phyloP scores from a whole-genome alignment of 345 rosid genomes.

The Arabidopsis suecica region DNA sequence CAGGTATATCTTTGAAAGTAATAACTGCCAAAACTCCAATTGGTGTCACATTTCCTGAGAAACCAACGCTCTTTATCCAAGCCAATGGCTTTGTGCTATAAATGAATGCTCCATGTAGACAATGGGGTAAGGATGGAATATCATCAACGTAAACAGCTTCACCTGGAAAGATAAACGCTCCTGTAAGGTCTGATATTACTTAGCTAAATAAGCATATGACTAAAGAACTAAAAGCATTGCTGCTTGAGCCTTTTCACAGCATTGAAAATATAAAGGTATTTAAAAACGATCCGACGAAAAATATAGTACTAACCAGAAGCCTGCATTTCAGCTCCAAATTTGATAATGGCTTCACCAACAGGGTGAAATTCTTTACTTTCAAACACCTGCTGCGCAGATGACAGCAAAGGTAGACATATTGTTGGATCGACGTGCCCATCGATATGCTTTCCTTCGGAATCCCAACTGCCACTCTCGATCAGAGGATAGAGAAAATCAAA shows the following conservation, averaged over 20 bases:
- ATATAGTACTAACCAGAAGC: constrained; percentile 73
- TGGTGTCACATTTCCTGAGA: constrained; percentile 49
- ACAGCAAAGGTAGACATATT: constrained; percentile 51
- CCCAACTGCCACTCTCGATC: constrained; percentile 41
- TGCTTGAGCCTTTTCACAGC: constrained; percentile 17
- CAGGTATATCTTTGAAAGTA: constrained; percentile 71
- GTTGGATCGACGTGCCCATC: constrained; percentile 49
- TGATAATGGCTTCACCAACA: constrained; percentile 68
- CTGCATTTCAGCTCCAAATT: constrained; percentile 73
- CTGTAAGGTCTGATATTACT: constrained; percentile 28
- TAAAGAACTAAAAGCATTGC: not conserved
- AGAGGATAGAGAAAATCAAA: constrained; percentile 68
- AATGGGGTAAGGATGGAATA: constrained; percentile 73
- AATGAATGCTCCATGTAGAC: constrained; percentile 83
- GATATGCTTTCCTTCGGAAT: constrained; percentile 31
- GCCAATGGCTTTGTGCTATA: constrained; percentile 84
- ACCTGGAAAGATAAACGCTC: constrained; percentile 54
- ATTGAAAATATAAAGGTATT: not conserved
- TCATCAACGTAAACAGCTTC: constrained; percentile 95
- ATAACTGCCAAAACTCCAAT: constrained; percentile 58
- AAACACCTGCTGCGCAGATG: constrained; percentile 66
- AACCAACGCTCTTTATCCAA: constrained; percentile 56
- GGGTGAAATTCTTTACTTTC: constrained; percentile 62
- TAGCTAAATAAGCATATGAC: constrained; percentile 7
- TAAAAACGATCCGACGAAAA: constrained; percentile 4